Conservation (phyloP, 2,329 filamentous ascomycete species). For the Trichoderma pleuroti region DNA sequence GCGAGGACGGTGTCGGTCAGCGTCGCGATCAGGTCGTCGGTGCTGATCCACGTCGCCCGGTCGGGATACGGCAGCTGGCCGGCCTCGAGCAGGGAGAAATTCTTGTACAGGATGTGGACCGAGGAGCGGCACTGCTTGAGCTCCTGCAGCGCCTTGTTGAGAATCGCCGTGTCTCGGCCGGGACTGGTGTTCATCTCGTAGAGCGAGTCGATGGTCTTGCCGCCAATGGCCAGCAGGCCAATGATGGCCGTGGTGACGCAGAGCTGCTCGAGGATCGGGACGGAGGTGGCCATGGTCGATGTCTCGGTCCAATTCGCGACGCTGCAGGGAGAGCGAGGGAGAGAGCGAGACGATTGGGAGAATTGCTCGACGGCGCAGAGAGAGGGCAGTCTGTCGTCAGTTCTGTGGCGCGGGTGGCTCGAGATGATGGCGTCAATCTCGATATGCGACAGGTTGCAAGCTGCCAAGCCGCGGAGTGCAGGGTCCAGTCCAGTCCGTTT, state of each 20-base stretch:
- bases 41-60: conserved; percentile 35
- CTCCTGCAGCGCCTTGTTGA: conserved; percentile 34
- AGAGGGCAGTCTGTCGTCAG: background rate
- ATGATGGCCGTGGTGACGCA: conserved; percentile 37
- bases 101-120: conserved; percentile 36
- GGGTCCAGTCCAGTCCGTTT: background rate
- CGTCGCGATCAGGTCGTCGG: conserved; percentile 35
- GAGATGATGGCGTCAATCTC: conserved; percentile 1
- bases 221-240: conserved; percentile 36
- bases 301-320: background rate
- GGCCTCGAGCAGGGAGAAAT: conserved; percentile 33
- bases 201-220: conserved; percentile 34
- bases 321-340: background rate
- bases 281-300: background rate
- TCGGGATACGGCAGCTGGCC: conserved; percentile 34
- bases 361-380: background rate
- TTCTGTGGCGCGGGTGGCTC: background rate
- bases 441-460: background rate
- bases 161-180: conserved; percentile 26
- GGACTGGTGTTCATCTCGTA: conserved; percentile 34
- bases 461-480: conserved; percentile 7
- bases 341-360: background rate
- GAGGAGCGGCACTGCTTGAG: conserved; percentile 39
- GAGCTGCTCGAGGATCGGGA: conserved; percentile 27
- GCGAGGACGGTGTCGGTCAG: conserved; percentile 37